Base-by-base conservation (phyloP, 2,329 filamentous ascomycete genomes). In the Chaetomium olivaceum region DNA sequence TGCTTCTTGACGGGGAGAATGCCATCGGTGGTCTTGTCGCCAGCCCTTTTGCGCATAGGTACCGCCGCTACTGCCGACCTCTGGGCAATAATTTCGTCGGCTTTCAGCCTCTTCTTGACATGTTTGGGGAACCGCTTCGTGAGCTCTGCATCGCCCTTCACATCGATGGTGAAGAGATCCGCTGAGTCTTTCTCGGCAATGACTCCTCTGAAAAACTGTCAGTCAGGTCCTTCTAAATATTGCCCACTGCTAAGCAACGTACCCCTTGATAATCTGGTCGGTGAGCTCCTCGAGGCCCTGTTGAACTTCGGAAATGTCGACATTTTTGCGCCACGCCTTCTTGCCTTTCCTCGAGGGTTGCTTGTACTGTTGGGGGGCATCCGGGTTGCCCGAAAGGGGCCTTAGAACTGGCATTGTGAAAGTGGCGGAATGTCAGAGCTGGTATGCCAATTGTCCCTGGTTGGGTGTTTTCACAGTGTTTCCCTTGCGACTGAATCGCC, bases 321-420 rank as follows among this genome's bases (percentile, higher is more conserved):
- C 92, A 80, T 99, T 97, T 79, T 98, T 99, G 75, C 95, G 87
- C 95, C 95, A 99, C 36, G 95, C 94, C 81, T 96, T 98, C 80
- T 98, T 98, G 73, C 96, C 95, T 78, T 99, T 99, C 76, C 95
- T 86, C 5, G 94, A 98, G 29, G 93, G 87, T 78, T 99, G 95
- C 69, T 87, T 93, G 79, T 90, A 88, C 71, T 96, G 92, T 69
- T 89, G 87, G 12, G 93, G 93, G 21, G 91, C 90, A 43, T 83
- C 79, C 14, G 80, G 78, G 43, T 84, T 79, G 66, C 80, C 83
- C 50, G 81, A 77, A 58, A 78, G 78, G 57, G 80, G 78, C 70
- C 80, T 78, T 31, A 87, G 72, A 29, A 84, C 80, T n/a, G 85
- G 83, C 85, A 88, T 88, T 62, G 60, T 70, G 61, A 21, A 25